Evolutionary conservation across 768 basidiomycete species (phyloP).

Genomic region (Phylloporus arenicola): DNA sequence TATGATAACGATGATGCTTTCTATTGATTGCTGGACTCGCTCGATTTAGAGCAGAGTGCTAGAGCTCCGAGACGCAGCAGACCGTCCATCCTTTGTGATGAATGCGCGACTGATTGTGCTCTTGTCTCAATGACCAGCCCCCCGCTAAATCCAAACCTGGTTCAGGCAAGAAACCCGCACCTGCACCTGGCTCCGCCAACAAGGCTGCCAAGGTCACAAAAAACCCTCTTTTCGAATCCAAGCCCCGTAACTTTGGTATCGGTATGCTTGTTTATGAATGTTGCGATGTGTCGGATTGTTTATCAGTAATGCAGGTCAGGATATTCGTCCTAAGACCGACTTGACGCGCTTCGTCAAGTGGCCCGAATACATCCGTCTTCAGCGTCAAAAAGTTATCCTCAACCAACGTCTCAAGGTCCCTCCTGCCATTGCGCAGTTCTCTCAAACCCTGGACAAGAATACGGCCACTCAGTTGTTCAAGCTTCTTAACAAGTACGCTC

Average conservation of each 20-base stretch:
- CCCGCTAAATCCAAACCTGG: conserved; percentile 58
- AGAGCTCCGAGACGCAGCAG: conserved; percentile 49
- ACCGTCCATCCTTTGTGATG: conserved; percentile 21
- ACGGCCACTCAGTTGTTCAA: conserved; percentile 98
- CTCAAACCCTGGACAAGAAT: conserved; percentile 98
- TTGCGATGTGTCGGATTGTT: background rate
- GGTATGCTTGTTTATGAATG: conserved; percentile 45
- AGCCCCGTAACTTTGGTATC: conserved; percentile 90
- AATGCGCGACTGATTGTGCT: conserved; percentile 34
- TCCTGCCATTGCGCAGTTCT: conserved; percentile 96
- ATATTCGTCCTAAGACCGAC: conserved; percentile 84
- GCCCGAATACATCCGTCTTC: conserved; percentile 97
- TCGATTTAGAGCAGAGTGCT: conserved; percentile 32
- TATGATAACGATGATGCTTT: conserved; percentile 35
- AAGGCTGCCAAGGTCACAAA: conserved; percentile 73
- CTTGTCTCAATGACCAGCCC: conserved; percentile 93
- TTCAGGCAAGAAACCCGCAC: conserved; percentile 79
- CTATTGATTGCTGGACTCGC: conserved; percentile 38
- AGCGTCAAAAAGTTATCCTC: conserved; percentile 97
- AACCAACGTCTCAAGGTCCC: conserved; percentile 97
- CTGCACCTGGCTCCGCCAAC: conserved; percentile 76
- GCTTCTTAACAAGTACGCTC: conserved; percentile 79
- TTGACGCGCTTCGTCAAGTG: conserved; percentile 98
- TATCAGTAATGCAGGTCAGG: conserved; percentile 62
- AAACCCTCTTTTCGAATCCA: conserved; percentile 94